These are phyloP conservation scores for Populus hybrid DNA, from an alignment of 441 rosid species.

Conservation along the genomic window DNA sequence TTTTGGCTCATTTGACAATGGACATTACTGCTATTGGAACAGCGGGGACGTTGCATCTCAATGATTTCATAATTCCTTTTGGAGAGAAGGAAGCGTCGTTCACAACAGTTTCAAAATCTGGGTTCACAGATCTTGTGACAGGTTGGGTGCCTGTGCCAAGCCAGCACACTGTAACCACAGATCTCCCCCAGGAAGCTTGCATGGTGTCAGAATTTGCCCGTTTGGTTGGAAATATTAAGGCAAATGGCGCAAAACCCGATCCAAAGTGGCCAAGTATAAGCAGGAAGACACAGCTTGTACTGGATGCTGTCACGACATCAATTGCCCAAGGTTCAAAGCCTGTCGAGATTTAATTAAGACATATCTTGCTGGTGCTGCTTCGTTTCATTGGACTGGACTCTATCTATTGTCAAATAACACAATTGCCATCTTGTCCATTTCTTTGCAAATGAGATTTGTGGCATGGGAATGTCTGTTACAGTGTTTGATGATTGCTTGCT, in stretches of 20 bases:
- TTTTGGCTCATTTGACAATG: slow-evolving; percentile 65
- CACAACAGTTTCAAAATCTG: slow-evolving; percentile 34
- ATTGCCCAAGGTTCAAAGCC: slow-evolving; percentile 51
- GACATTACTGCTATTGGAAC: slow-evolving; percentile 62
- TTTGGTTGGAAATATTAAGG: slow-evolving; percentile 48
- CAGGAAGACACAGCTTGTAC: slow-evolving; percentile 61
- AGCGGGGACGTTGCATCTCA: slow-evolving; percentile 49
- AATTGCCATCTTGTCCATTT: neutral
- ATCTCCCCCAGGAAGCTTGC: slow-evolving; percentile 63
- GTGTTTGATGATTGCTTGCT: neutral
- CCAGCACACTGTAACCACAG: slow-evolving; percentile 38
- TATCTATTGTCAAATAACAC: neutral
- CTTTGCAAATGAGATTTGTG: neutral
- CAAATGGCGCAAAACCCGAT: slow-evolving; percentile 55
- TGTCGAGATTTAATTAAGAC: slow-evolving; percentile 29
- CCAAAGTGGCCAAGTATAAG: slow-evolving; percentile 55
- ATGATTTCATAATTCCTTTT: slow-evolving; percentile 61
- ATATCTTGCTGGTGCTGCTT: neutral
- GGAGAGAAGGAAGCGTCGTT: slow-evolving; percentile 55
- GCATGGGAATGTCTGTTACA: neutral
- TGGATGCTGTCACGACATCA: slow-evolving; percentile 65
- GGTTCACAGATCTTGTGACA: slow-evolving; percentile 45
- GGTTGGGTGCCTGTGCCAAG: slow-evolving; percentile 42
- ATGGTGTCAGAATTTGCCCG: slow-evolving; percentile 75
- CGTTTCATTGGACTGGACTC: neutral